Evolutionary conservation across 2,329 filamentous ascomycete genomes (phyloP).

Genomic region (Diplodia intermedia): DNA sequence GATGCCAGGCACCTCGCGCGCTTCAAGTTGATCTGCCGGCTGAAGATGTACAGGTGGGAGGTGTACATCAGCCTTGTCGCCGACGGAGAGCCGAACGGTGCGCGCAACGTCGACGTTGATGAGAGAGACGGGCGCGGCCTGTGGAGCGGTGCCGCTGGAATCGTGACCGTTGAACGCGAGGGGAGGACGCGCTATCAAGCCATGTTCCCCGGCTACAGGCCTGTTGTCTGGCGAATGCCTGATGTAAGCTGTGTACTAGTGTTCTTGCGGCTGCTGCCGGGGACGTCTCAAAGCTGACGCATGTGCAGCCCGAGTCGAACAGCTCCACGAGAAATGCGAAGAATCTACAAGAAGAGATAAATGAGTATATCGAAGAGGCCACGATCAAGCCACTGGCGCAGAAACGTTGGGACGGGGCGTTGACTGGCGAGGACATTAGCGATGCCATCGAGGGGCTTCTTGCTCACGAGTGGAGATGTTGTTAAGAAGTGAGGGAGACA

Average conservation of each 20-base stretch:
- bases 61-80: constrained; percentile 11
- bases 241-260: neutral
- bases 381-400: neutral
- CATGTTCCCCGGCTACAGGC: constrained; percentile 7
- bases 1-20: constrained; percentile 2
- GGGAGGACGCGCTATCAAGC: neutral
- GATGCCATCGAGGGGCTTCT: neutral
- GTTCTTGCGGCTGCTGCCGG: neutral
- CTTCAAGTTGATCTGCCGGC: constrained; percentile 1
- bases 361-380: neutral
- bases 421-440: neutral
- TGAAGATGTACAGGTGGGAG: constrained; percentile 4
- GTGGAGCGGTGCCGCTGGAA: constrained; percentile 1
- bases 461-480: neutral
- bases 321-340: neutral
- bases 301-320: neutral
- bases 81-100: neutral
- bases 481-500: neutral
- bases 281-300: neutral
- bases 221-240: neutral
- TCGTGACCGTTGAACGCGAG: neutral
- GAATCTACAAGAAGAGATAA: neutral
- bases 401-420: neutral
- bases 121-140: constrained; percentile 2
- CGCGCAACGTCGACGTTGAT: constrained; percentile 1